Percentiles rank a stretch among this genome's conserved stretches.
Evolutionary conservation across 2,329 filamentous ascomycete genomes (phyloP).

Genomic region (Calonectria pteridis): DNA sequence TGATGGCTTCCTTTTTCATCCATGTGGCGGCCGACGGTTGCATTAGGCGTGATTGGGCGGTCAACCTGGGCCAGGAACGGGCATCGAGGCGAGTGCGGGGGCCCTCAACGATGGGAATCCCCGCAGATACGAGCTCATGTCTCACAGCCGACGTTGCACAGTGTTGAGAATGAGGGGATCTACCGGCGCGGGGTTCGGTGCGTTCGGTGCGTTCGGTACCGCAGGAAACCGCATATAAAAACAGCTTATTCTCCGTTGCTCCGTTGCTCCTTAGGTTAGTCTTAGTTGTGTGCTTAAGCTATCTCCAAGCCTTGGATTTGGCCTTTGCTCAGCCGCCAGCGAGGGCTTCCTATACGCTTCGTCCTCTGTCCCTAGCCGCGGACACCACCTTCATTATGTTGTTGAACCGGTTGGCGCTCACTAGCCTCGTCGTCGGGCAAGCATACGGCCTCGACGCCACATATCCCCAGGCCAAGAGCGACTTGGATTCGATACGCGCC

Average conservation of each 20-base stretch:
- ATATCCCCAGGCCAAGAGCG: background rate
- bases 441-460: background rate
- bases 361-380: background rate
- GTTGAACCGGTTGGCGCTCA: background rate
- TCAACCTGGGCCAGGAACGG: background rate
- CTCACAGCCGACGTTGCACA: background rate
- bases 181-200: background rate
- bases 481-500: background rate
- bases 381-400: background rate
- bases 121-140: background rate
- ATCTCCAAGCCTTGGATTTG: background rate
- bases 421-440: background rate
- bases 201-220: background rate
- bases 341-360: background rate
- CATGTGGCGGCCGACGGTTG: conserved; percentile 1
- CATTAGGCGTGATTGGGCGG: background rate
- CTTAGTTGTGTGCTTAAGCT: background rate
- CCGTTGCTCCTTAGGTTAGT: background rate
- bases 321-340: background rate
- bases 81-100: background rate
- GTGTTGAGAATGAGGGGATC: background rate
- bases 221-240: background rate
- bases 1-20: background rate
- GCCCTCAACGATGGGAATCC: background rate
- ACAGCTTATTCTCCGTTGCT: background rate